phyloP scores from a whole-genome alignment of 2,329 filamentous ascomycete genomes.

The Elsinoe ampelina region DNA sequence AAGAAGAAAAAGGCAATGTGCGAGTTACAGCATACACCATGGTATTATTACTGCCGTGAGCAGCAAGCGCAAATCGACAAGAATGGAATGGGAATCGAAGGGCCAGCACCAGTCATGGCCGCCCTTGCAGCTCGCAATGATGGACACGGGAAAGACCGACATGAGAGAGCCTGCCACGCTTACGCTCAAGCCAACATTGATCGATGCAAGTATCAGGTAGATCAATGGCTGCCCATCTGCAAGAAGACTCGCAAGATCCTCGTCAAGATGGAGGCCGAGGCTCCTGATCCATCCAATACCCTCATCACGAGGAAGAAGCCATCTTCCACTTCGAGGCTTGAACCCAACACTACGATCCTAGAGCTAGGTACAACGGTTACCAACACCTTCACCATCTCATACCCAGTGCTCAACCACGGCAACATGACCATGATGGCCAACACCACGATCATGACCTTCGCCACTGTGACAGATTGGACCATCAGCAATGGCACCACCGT shows the following conservation, averaged over 20 bases:
- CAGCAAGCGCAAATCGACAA: not conserved
- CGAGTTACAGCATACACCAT: not conserved
- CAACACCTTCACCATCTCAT: not conserved
- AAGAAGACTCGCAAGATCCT: not conserved
- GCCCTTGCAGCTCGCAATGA: not conserved
- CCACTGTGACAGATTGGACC: not conserved
- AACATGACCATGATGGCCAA: not conserved
- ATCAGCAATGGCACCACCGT: not conserved
- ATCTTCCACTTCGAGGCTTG: not conserved
- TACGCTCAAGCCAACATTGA: not conserved
- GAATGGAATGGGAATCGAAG: not conserved
- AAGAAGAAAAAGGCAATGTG: not conserved
- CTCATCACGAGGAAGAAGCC: not conserved
- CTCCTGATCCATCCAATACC: constrained; percentile 5
- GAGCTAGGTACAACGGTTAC: not conserved
- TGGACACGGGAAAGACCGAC: not conserved
- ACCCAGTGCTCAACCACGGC: not conserved
- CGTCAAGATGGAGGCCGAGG: not conserved
- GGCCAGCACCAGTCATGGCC: not conserved
- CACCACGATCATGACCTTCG: not conserved
- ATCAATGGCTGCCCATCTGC: not conserved
- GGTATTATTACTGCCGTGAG: not conserved
- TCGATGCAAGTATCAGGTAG: not conserved
- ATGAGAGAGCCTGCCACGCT: not conserved
- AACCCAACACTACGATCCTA: not conserved